Evolutionary conservation across 345 rosid species (phyloP).

Genomic region (Moricandia moricandioides): DNA sequence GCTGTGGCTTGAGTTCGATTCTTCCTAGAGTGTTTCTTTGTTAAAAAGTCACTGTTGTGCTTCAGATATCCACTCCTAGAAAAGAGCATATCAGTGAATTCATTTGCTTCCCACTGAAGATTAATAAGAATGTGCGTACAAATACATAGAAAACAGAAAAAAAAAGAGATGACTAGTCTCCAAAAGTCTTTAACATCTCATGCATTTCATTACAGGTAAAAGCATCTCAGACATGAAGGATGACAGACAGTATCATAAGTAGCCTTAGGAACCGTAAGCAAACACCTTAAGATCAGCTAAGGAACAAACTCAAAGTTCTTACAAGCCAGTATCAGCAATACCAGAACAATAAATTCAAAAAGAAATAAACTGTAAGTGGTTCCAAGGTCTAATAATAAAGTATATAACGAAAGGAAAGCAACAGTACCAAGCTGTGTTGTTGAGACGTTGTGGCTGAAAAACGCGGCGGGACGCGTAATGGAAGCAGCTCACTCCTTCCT

Average conservation of each 20-base stretch:
- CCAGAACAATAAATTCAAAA: neutral
- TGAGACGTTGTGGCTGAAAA: constrained; percentile 42
- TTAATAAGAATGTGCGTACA: neutral
- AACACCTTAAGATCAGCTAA: neutral
- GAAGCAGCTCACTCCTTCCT: constrained; percentile 45
- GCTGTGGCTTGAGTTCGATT: constrained; percentile 60
- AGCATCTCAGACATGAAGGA: neutral
- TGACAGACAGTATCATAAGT: neutral
- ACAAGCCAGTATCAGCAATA: neutral
- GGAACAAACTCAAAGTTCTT: neutral
- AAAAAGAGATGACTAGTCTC: neutral
- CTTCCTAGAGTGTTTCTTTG: constrained; percentile 45
- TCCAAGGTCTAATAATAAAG: neutral
- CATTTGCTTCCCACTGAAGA: neutral
- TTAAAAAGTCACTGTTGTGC: constrained; percentile 33
- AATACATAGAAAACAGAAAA: neutral
- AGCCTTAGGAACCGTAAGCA: neutral
- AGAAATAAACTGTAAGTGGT: neutral
- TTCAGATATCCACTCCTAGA: constrained; percentile 49
- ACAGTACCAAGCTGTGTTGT: constrained; percentile 48
- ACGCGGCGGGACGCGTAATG: constrained; percentile 43
- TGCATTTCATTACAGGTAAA: neutral
- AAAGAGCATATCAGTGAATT: constrained; percentile 5
- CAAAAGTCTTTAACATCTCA: neutral
- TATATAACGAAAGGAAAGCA: neutral